Evolutionary conservation across 345 rosid species (phyloP).

Genomic region (Tarenaya hassleriana): DNA sequence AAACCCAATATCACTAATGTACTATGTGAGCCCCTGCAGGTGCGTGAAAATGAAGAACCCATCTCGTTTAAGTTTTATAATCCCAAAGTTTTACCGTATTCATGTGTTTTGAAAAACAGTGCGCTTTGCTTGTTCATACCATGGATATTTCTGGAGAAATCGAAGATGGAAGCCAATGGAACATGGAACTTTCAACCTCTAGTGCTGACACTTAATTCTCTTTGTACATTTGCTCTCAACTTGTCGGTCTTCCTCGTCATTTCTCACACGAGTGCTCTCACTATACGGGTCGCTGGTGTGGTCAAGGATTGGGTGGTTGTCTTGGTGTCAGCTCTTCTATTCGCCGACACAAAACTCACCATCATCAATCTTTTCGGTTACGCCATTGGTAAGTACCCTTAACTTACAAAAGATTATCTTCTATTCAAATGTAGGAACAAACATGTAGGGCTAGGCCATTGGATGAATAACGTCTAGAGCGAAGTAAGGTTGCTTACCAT

Average conservation of each 20-base stretch:
- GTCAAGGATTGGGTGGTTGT: constrained; percentile 99
- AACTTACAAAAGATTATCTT: neutral
- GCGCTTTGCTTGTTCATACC: constrained; percentile 85
- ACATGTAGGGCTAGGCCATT: neutral
- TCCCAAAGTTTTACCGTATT: constrained; percentile 1
- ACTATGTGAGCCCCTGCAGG: constrained; percentile 99
- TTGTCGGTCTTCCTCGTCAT: constrained; percentile 93
- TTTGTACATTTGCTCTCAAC: constrained; percentile 95
- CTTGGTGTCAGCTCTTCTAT: constrained; percentile 77
- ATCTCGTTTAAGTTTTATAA: constrained; percentile 6
- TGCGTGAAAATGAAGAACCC: constrained; percentile 26
- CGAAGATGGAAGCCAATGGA: constrained; percentile 77
- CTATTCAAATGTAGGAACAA: neutral
- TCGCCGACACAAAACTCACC: constrained; percentile 91
- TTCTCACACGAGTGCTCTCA: constrained; percentile 94
- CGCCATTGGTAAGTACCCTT: constrained; percentile 58
- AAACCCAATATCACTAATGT: constrained; percentile 89
- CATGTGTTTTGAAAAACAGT: constrained; percentile 44
- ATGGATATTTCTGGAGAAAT: constrained; percentile 90
- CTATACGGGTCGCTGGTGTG: constrained; percentile 98
- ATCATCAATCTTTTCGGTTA: constrained; percentile 78
- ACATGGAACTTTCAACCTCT: constrained; percentile 65
- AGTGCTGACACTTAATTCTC: constrained; percentile 66
- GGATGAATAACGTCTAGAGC: neutral
- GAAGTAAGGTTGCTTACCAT: neutral